These are phyloP conservation scores for Cryptococcus sp. DNA, from an alignment of 1,284 basidiomycete species.

Conservation along the genomic window DNA sequence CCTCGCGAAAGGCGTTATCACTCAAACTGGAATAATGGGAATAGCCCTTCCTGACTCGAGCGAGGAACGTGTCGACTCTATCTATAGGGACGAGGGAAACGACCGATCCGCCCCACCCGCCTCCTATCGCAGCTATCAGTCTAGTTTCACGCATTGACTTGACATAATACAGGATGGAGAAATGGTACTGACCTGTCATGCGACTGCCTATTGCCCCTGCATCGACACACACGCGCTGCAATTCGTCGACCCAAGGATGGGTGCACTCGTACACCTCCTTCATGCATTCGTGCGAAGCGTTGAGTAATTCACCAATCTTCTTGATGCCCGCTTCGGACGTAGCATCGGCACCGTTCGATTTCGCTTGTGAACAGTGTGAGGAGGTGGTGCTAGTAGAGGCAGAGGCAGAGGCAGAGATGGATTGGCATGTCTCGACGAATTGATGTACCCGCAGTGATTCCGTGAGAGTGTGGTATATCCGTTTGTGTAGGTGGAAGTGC, in stretches of 20 bases:
- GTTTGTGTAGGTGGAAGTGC: constrained; percentile 75
- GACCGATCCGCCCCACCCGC: constrained; percentile 88
- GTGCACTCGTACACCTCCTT: constrained; percentile 72
- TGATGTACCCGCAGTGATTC: constrained; percentile 76
- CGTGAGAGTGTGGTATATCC: constrained; percentile 72
- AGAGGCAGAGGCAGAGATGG: constrained; percentile 39
- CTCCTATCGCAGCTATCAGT: constrained; percentile 58
- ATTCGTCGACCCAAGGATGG: constrained; percentile 71
- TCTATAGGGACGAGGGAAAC: constrained; percentile 75
- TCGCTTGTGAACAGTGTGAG: constrained; percentile 10
- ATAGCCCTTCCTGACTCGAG: constrained; percentile 63
- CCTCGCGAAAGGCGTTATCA: constrained; percentile 65
- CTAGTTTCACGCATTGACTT: neutral
- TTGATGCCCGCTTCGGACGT: constrained; percentile 26
- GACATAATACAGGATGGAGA: neutral
- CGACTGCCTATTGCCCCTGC: constrained; percentile 72
- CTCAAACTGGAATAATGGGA: constrained; percentile 64
- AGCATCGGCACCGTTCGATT: constrained; percentile 54
- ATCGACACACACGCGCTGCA: constrained; percentile 62
- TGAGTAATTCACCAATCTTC: constrained; percentile 70
- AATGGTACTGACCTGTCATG: constrained; percentile 20
- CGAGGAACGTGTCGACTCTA: constrained; percentile 69
- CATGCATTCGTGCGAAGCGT: constrained; percentile 73
- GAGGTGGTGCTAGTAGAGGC: constrained; percentile 21
- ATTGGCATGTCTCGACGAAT: constrained; percentile 68